Conservation (phyloP, 169 alveolate species). For the Cryptosporidium xiaoi region DNA sequence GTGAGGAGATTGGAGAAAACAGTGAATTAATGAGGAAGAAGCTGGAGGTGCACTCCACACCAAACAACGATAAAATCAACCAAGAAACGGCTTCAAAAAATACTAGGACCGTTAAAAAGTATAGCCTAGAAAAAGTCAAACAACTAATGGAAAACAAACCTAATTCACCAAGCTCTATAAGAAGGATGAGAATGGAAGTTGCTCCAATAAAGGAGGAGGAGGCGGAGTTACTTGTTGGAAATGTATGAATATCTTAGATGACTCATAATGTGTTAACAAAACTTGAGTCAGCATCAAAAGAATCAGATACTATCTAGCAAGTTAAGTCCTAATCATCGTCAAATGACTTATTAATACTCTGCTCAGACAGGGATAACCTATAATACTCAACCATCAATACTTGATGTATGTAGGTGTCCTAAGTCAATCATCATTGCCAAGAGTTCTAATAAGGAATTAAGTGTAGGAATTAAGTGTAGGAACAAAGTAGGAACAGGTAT, state of each 20-base stretch:
- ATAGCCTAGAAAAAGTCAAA: background rate
- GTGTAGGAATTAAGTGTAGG: background rate
- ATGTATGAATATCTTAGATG: background rate
- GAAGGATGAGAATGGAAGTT: constrained; percentile 65
- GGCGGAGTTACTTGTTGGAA: constrained; percentile 15
- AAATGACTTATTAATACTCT: constrained; percentile 1
- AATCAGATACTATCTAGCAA: constrained; percentile 74
- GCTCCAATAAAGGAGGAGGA: constrained; percentile 17
- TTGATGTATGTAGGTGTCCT: constrained; percentile 75
- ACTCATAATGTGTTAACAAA: constrained; percentile 18
- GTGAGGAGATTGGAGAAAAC: constrained; percentile 1
- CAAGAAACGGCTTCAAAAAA: background rate
- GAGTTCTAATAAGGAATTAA: background rate
- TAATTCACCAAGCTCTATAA: constrained; percentile 46
- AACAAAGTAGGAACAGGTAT: background rate
- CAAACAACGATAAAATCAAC: background rate
- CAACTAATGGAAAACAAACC: background rate
- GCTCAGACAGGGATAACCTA: constrained; percentile 75
- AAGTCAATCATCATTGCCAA: constrained; percentile 54
- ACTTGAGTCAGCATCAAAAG: constrained; percentile 6
- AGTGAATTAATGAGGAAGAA: background rate
- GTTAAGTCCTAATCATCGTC: constrained; percentile 45
- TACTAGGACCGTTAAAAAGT: constrained; percentile 25
- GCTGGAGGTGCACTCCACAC: background rate
- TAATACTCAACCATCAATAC: constrained; percentile 64